Conservation (phyloP, 2,329 filamentous ascomycete species). For the Ilyonectria mors-panacis region DNA sequence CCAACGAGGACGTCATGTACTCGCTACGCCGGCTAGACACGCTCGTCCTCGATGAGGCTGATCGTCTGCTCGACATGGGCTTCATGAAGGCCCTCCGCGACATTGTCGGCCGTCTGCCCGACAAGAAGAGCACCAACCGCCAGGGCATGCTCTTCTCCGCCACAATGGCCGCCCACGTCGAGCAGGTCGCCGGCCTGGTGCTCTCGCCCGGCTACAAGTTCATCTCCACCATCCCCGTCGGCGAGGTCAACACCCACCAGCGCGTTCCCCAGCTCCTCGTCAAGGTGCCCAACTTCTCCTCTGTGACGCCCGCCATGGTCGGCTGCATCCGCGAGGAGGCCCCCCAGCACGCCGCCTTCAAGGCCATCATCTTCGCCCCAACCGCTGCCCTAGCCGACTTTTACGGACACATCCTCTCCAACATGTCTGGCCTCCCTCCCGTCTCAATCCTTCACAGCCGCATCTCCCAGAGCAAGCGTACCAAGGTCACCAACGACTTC, state of each 20-base stretch:
- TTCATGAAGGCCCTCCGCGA: constrained; percentile 86
- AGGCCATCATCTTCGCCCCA: constrained; percentile 87
- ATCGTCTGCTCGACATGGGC: constrained; percentile 86
- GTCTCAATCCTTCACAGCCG: constrained; percentile 66
- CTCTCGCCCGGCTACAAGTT: constrained; percentile 82
- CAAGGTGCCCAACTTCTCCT: constrained; percentile 77
- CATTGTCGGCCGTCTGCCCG: constrained; percentile 80
- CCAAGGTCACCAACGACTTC: constrained; percentile 73
- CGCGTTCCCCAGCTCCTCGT: constrained; percentile 82
- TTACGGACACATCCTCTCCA: constrained; percentile 62
- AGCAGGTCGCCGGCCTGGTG: constrained; percentile 79
- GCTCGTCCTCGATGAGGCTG: constrained; percentile 87
- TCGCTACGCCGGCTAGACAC: constrained; percentile 80
- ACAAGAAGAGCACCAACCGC: constrained; percentile 69
- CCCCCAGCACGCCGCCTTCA: constrained; percentile 71
- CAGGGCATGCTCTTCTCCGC: constrained; percentile 89
- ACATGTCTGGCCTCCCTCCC: constrained; percentile 57
- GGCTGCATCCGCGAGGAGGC: constrained; percentile 68
- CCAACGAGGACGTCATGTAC: constrained; percentile 78
- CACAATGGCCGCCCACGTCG: constrained; percentile 84
- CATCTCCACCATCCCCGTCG: constrained; percentile 82
- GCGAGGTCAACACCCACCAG: constrained; percentile 83
- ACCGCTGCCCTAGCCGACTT: constrained; percentile 68
- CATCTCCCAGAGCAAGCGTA: constrained; percentile 65
- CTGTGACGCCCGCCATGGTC: constrained; percentile 73